Conservation (phyloP, 2,329 filamentous ascomycete species). For the Colletotrichum sp. region DNA sequence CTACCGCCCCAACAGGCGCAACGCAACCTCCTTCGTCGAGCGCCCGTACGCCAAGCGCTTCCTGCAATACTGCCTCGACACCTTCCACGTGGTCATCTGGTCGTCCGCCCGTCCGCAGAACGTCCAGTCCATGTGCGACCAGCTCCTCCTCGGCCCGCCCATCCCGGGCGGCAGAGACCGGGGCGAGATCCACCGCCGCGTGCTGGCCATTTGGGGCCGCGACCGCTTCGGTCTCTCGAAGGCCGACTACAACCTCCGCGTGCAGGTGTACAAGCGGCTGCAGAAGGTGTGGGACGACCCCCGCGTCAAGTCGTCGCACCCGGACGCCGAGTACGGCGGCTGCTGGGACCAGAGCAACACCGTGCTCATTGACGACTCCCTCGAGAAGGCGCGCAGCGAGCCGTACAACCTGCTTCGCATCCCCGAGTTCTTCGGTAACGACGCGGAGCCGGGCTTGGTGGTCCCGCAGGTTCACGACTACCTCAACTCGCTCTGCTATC, state of each 20-base stretch:
- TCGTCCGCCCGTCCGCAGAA: slow-evolving; percentile 82
- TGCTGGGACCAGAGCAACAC: slow-evolving; percentile 86
- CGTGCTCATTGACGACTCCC: slow-evolving; percentile 85
- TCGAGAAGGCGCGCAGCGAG: slow-evolving; percentile 80
- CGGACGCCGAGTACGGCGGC: slow-evolving; percentile 38
- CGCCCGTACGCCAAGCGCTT: slow-evolving; percentile 75
- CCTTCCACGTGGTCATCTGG: slow-evolving; percentile 87
- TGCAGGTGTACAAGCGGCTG: slow-evolving; percentile 91
- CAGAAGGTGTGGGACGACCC: slow-evolving; percentile 70
- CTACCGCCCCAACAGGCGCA: slow-evolving; percentile 63
- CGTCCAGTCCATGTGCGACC: slow-evolving; percentile 69
- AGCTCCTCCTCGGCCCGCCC: slow-evolving; percentile 56
- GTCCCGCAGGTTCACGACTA: slow-evolving; percentile 68
- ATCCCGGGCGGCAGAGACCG: neutral
- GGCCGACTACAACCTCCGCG: slow-evolving; percentile 70
- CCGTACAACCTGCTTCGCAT: slow-evolving; percentile 84
- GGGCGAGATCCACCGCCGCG: slow-evolving; percentile 51
- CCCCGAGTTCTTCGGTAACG: slow-evolving; percentile 72
- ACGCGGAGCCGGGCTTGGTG: slow-evolving; percentile 45
- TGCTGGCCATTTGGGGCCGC: slow-evolving; percentile 79
- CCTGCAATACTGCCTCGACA: slow-evolving; percentile 73
- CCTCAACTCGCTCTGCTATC: slow-evolving; percentile 57
- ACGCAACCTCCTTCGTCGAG: slow-evolving; percentile 58
- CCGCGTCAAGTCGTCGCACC: slow-evolving; percentile 48
- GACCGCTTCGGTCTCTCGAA: slow-evolving; percentile 73